These are phyloP conservation scores for Plasmodium vinckei DNA, from an alignment of 169 alveolate species.

Conservation along the genomic window DNA sequence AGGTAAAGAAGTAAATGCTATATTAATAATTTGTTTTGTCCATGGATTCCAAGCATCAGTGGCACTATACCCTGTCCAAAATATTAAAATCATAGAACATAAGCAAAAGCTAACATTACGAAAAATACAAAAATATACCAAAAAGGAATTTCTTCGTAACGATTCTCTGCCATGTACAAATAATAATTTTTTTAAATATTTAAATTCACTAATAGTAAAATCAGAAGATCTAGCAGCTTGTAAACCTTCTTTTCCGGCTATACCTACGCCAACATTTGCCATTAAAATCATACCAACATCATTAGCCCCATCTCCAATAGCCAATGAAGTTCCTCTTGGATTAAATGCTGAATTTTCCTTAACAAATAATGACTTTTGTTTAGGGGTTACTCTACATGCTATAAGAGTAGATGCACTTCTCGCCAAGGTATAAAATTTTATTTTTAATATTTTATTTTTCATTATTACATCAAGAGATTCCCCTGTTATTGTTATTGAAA, in stretches of 20 bases:
- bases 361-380: constrained; percentile 97
- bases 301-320: constrained; percentile 99
- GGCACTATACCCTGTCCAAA: constrained; percentile 84
- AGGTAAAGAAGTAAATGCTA: constrained; percentile 84
- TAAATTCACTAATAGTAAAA: constrained; percentile 91
- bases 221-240: constrained; percentile 95
- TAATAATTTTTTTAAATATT: constrained; percentile 88
- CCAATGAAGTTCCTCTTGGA: constrained; percentile 86
- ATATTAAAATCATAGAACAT: constrained; percentile 78
- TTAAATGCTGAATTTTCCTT: constrained; percentile 90
- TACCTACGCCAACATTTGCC: constrained; percentile 99
- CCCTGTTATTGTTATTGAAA: constrained; percentile 86
- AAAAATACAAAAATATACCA: constrained; percentile 86
- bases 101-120: constrained; percentile 81
- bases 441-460: constrained; percentile 76
- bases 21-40: constrained; percentile 86
- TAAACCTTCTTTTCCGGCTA: constrained; percentile 97
- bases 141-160: constrained; percentile 86
- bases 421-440: constrained; percentile 83
- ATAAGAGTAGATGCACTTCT: constrained; percentile 90
- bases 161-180: constrained; percentile 91
- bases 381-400: constrained; percentile 98
- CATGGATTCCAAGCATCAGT: constrained; percentile 85
- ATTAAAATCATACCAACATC: constrained; percentile 99
- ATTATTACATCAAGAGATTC: constrained; percentile 83